phyloP scores from a whole-genome alignment of 2,329 filamentous ascomycete species.

The Ambrosiella beaveri region DNA sequence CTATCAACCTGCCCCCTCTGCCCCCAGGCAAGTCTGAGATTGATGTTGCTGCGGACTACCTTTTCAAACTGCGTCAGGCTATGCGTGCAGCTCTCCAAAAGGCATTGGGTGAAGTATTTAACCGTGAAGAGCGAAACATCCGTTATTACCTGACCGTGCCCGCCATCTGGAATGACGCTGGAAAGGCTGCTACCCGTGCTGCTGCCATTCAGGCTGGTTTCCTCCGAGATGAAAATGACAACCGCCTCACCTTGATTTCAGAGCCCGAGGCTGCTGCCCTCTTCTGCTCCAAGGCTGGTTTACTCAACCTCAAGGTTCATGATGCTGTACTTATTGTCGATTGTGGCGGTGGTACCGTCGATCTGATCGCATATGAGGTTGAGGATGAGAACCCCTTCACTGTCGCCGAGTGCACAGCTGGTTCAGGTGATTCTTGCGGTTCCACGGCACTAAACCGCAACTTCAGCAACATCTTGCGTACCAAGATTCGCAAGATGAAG shows the following conservation, averaged over 20 bases:
- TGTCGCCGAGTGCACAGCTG: conserved; percentile 90
- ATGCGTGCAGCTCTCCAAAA: conserved; percentile 94
- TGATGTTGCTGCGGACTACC: conserved; percentile 96
- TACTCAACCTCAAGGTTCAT: conserved; percentile 93
- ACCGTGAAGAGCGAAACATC: conserved; percentile 94
- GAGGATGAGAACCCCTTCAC: conserved; percentile 96
- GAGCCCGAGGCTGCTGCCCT: conserved; percentile 94
- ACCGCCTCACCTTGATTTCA: conserved; percentile 81
- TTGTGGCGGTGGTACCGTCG: conserved; percentile 94
- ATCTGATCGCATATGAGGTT: conserved; percentile 97
- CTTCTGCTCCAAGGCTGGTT: conserved; percentile 92
- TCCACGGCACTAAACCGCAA: conserved; percentile 97
- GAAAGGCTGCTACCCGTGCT: conserved; percentile 87
- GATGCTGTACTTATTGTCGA: conserved; percentile 97
- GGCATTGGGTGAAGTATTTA: conserved; percentile 92
- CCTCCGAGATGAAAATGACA: conserved; percentile 92
- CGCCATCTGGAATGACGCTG: conserved; percentile 97
- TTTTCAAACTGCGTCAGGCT: conserved; percentile 93
- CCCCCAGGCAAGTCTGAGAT: conserved; percentile 97
- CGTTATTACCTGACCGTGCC: conserved; percentile 97
- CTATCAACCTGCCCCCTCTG: conserved; percentile 93
- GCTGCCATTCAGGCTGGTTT: conserved; percentile 96
- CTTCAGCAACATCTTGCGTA: conserved; percentile 92
- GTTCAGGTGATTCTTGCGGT: conserved; percentile 91
- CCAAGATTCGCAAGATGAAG: conserved; percentile 99